A percentile compares a stretch with the other conserved stretches of the same genome.
Evolutionary conservation across 169 alveolate species (phyloP).

Genomic region (Plasmodium sp.): DNA sequence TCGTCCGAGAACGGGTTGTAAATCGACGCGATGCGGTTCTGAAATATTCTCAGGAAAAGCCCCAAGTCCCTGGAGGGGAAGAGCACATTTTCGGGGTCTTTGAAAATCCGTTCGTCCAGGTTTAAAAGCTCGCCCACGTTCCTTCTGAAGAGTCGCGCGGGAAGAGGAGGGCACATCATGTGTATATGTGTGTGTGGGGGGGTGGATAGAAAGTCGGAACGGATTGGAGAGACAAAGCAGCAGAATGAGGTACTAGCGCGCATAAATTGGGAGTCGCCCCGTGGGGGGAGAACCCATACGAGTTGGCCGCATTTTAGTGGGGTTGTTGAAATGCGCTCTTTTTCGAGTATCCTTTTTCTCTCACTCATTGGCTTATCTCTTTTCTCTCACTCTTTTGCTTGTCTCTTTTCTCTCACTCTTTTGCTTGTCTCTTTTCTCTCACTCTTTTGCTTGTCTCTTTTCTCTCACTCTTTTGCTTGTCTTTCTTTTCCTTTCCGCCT

Average conservation of each 20-base stretch:
- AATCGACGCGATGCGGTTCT: not conserved
- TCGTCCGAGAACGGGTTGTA: constrained; percentile 31
- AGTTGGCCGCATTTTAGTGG: not conserved
- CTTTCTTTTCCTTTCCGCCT: not conserved
- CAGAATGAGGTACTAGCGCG: not conserved
- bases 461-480: not conserved
- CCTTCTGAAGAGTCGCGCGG: constrained; percentile 8
- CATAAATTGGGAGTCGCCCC: not conserved
- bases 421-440: not conserved
- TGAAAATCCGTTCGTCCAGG: constrained; percentile 70
- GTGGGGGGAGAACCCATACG: not conserved
- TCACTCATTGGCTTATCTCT: not conserved
- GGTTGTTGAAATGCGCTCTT: not conserved
- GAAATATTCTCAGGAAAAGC: constrained; percentile 35
- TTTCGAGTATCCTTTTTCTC: not conserved
- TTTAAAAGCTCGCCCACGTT: constrained; percentile 35
- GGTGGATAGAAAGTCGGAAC: not conserved
- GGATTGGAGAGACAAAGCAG: not conserved
- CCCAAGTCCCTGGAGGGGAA: constrained; percentile 51
- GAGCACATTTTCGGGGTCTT: constrained; percentile 66
- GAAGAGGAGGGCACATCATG: not conserved
- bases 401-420: not conserved
- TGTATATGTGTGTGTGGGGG: not conserved
- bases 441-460: not conserved
- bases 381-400: not conserved